Conservation (phyloP, 345 rosid genomes). For the Ceriops decandra region DNA sequence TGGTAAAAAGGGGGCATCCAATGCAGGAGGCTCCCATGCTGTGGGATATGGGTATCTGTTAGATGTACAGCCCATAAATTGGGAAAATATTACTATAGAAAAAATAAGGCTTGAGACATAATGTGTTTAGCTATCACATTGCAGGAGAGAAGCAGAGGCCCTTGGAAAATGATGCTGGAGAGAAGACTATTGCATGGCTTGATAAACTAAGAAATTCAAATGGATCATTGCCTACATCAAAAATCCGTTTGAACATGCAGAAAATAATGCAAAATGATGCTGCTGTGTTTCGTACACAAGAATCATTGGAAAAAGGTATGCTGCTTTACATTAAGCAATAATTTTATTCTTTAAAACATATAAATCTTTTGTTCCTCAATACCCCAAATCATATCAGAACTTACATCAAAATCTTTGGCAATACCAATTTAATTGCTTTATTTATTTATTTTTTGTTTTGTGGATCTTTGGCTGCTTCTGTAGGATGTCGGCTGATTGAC, state of each 20-base stretch:
- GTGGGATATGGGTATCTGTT: no score
- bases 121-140: not conserved
- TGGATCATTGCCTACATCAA: conserved; percentile 83
- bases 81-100: not conserved
- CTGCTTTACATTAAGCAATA: not conserved
- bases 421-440: not conserved
- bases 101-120: not conserved
- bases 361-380: not conserved
- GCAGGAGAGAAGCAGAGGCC: conserved; percentile 89
- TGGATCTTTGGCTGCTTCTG: not conserved
- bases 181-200: conserved; percentile 88
- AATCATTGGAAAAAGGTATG: conserved; percentile 92
- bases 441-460: not conserved
- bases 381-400: no score
- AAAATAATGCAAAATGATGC: conserved; percentile 95
- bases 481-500: conserved; percentile 89
- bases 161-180: conserved; percentile 80
- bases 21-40: no score
- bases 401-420: no score
- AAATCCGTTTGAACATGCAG: conserved; percentile 91
- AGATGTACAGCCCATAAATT: not conserved
- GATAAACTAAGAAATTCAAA: conserved; percentile 81
- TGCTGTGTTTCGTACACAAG: conserved; percentile 98
- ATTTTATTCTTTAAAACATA: not conserved
- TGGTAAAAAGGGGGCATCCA: no score